A percentile compares a stretch with the other conserved stretches of the same genome.
Conservation (phyloP, 2,329 filamentous ascomycete species). For the Alternaria brassicicola region DNA sequence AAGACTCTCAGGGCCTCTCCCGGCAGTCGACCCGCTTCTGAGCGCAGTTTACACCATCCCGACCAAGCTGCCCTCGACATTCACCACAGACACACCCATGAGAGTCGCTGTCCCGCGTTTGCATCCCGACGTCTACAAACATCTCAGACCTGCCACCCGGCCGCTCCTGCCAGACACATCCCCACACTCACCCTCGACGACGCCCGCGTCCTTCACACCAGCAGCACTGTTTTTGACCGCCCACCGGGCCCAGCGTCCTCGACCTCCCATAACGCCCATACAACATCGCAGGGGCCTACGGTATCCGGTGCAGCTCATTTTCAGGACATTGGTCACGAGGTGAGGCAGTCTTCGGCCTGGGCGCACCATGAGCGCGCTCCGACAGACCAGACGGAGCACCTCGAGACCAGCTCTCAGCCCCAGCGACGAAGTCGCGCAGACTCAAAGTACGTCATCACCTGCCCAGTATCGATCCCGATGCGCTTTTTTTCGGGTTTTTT, state of each 20-base stretch:
- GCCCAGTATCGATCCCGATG: background rate
- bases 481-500: background rate
- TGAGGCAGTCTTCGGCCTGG: conserved; percentile 37
- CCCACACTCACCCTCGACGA: conserved; percentile 26
- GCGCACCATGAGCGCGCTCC: conserved; percentile 51
- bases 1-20: conserved; percentile 22
- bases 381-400: conserved; percentile 45
- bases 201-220: conserved; percentile 29
- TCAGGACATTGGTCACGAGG: conserved; percentile 31
- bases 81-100: conserved; percentile 18
- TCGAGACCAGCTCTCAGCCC: conserved; percentile 41
- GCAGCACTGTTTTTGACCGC: conserved; percentile 37
- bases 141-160: conserved; percentile 6
- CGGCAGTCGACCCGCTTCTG: conserved; percentile 19
- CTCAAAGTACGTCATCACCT: conserved; percentile 29
- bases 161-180: conserved; percentile 20
- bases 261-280: conserved; percentile 16
- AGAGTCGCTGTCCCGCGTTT: conserved; percentile 22
- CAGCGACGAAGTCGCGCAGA: conserved; percentile 22
- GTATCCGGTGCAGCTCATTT: conserved; percentile 7
- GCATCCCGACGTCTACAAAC: conserved; percentile 5
- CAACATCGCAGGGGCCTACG: conserved; percentile 23
- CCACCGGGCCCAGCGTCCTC: conserved; percentile 29
- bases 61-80: conserved; percentile 13
- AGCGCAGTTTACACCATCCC: conserved; percentile 25